A percentile compares a stretch with the other conserved stretches of the same genome.
Evolutionary conservation across 225 moss, liverwort and hornwort species (phyloP).

Genomic region (Neckera pumila): DNA sequence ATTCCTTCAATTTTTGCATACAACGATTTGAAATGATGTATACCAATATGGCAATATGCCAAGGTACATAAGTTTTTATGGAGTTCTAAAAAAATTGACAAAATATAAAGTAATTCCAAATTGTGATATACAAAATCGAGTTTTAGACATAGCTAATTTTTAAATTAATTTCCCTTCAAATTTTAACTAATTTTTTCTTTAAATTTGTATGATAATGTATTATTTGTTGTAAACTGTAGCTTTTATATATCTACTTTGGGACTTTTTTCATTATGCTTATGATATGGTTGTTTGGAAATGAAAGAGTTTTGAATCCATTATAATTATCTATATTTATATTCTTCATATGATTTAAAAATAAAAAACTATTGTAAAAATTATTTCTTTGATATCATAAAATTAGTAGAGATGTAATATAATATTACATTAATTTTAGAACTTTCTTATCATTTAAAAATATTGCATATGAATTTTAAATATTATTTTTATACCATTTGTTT

Average conservation of each 20-base stretch:
- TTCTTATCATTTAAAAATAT: not conserved
- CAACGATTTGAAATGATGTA: not conserved
- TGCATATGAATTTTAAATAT: not conserved
- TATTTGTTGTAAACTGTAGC: rapidly evolving
- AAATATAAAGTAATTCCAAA: not conserved
- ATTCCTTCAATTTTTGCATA: not conserved
- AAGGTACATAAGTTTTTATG: not conserved
- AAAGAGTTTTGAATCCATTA: not conserved
- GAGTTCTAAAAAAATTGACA: not conserved
- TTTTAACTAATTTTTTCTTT: not conserved
- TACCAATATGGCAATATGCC: rapidly evolving
- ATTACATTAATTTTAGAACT: not conserved
- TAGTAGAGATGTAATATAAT: not conserved
- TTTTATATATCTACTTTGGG: not conserved
- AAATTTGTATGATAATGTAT: not conserved
- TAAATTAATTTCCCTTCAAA: not conserved
- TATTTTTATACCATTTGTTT: not conserved
- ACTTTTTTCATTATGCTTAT: not conserved
- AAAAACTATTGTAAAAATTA: too few relatives aligned
- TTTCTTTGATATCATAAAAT: not conserved
- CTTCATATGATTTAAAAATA: not conserved
- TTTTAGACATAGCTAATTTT: not conserved
- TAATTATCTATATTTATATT: not conserved
- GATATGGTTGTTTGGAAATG: not conserved
- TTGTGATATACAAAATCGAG: not conserved